Evolutionary conservation across 176 grass and related monocot species (phyloP).

Genomic region (Carex cristatella): DNA sequence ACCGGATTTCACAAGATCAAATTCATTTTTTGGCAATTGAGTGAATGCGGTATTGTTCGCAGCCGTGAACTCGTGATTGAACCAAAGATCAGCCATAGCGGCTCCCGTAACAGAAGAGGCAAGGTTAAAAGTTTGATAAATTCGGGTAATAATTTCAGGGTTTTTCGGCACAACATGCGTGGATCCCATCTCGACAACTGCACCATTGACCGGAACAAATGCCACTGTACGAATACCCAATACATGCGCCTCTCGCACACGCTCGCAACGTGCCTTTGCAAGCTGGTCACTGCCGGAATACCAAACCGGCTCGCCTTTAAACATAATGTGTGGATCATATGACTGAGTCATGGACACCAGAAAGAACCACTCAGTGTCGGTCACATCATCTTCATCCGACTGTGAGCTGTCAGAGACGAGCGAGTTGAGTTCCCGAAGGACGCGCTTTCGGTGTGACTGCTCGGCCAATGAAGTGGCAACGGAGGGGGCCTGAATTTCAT

Average conservation of each 20-base stretch:
- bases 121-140: conserved; percentile 17
- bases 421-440: conserved; percentile 3
- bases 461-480: not conserved
- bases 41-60: not conserved
- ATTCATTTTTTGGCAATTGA: conserved; percentile 2
- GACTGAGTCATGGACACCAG: conserved; percentile 28
- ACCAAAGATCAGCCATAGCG: not conserved
- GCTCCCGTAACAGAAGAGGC: not conserved
- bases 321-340: not conserved
- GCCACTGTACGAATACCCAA: conserved; percentile 31
- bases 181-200: conserved; percentile 33
- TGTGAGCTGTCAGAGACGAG: not conserved
- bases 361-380: conserved; percentile 38
- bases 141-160: conserved; percentile 6
- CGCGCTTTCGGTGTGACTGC: not conserved
- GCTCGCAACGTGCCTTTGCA: conserved; percentile 13
- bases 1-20: not conserved
- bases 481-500: not conserved
- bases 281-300: conserved; percentile 10
- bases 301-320: conserved; percentile 10
- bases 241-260: conserved; percentile 21
- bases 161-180: conserved; percentile 18
- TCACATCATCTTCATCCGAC: not conserved
- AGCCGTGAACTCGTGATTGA: not conserved
- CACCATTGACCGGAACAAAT: conserved; percentile 22